Evolutionary conservation across 108 stramenopile species (phyloP), one percentile per base, ranked within the genome.

Genomic region (Stephanodiscus triporus): DNA sequence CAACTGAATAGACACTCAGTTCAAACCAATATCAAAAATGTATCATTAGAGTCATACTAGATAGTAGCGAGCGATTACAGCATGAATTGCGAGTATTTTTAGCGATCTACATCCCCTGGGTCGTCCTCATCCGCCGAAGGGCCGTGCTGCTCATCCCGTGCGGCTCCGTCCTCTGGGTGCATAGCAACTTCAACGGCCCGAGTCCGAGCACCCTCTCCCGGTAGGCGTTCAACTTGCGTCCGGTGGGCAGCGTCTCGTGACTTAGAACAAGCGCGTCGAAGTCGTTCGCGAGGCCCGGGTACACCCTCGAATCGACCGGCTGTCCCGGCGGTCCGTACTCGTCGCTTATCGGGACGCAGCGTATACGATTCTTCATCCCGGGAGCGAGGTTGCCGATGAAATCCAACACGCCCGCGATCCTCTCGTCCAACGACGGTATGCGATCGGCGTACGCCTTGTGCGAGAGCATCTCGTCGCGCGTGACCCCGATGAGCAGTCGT

Each of bases 111-210:
- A 40, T 40, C 11, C 40, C 11, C 11, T 40, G 1, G 7, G 13
- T 70, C 10, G 49, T 76, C 57, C 80, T 68, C 61, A 78, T 61
- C 56, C 85, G 70, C 70, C 94, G 76, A 62, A 95, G 68, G 9
- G 90, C 86, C 20, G 94, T 95, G 66, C 89, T 89, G 63, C 90
- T 91, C 94, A 95, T 95, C 5, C 91, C 91, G 70, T 91, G 82
- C 6, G 94, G 86, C 81, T 93, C 92, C 9, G 92, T 95, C 62
- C 94, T 84, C 54, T 89, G 76, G 19, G 91, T 95, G 72, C 94
- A 95, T 20, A 95, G 72, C 75, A 95, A 78, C 34, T 80, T 75
- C 72, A 93, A 63, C 13, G 91, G 91, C 62, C 76, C 36, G 63
- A 90, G 53, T 13, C 88, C 88, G 75, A 91, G 66, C n/a, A 69